phyloP scores from a whole-genome alignment of 2,329 filamentous ascomycete genomes.

The Trichophyton simii region DNA sequence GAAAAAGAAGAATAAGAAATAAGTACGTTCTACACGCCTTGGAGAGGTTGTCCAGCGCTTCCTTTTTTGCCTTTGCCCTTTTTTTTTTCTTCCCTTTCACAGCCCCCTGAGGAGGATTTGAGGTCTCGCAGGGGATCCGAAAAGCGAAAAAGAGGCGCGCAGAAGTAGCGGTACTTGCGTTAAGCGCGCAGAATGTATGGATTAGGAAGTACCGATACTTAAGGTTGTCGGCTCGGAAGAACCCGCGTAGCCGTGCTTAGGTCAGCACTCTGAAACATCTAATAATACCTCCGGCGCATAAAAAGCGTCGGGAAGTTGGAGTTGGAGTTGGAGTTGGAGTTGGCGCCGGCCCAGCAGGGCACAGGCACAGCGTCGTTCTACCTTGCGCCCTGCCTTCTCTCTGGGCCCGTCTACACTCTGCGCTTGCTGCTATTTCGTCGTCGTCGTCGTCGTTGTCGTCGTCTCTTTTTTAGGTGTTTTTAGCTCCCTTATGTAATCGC shows the following conservation, averaged over 20 bases:
- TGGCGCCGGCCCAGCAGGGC: no score
- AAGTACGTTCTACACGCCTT: neutral
- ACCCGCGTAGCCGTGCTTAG: neutral
- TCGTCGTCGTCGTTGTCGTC: neutral
- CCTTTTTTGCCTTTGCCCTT: neutral
- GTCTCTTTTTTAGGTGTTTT: neutral
- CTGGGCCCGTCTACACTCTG: neutral
- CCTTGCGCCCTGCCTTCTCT: neutral
- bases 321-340: neutral
- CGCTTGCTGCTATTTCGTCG: neutral
- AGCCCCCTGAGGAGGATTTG: constrained; percentile 1
- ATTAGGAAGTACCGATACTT: neutral
- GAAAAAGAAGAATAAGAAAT: constrained; percentile 6
- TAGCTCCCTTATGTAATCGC: neutral
- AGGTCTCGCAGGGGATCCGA: neutral
- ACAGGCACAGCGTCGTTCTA: no score
- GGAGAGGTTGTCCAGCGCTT: neutral
- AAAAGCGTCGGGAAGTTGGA: neutral
- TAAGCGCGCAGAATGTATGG: neutral
- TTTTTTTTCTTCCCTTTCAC: neutral
- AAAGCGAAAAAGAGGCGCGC: neutral
- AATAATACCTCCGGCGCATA: neutral
- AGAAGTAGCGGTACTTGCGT: neutral
- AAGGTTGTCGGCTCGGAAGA: neutral
- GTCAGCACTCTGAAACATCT: neutral